phyloP scores from a whole-genome alignment of 1,284 basidiomycete genomes.

The Vanrija sp. region DNA sequence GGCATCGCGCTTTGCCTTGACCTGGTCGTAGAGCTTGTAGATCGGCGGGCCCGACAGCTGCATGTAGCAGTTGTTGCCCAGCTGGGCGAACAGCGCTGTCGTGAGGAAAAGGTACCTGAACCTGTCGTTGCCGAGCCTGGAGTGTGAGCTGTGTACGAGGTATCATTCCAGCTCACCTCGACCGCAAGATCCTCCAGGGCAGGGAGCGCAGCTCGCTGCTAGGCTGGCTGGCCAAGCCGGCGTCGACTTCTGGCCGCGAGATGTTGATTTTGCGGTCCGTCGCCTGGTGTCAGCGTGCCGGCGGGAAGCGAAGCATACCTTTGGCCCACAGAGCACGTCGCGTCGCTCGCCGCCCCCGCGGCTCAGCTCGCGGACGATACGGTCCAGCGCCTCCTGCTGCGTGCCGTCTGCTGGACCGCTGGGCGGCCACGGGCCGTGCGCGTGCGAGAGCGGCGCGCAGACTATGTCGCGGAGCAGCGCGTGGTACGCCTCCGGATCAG shows the following conservation, averaged over 20 bases:
- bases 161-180: slow-evolving; percentile 28
- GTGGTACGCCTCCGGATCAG: slow-evolving; percentile 25
- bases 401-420: not conserved
- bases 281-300: not conserved
- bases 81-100: slow-evolving; percentile 49
- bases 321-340: slow-evolving; percentile 23
- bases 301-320: slow-evolving; percentile 14
- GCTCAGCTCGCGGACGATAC: slow-evolving; percentile 26
- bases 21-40: slow-evolving; percentile 30
- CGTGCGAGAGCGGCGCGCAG: slow-evolving; percentile 16
- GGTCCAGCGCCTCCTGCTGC: slow-evolving; percentile 33
- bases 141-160: not conserved
- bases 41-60: slow-evolving; percentile 52
- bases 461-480: slow-evolving; percentile 19
- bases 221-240: slow-evolving; percentile 17
- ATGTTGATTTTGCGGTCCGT: not conserved
- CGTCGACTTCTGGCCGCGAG: not conserved
- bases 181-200: slow-evolving; percentile 32
- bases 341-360: slow-evolving; percentile 3
- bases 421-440: not conserved
- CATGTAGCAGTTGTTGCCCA: slow-evolving; percentile 51
- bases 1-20: not conserved
- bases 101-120: slow-evolving; percentile 50
- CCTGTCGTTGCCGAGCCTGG: slow-evolving; percentile 46
- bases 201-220: slow-evolving; percentile 17